Conservation (phyloP, 441 rosid species). For the Croton setiger region DNA sequence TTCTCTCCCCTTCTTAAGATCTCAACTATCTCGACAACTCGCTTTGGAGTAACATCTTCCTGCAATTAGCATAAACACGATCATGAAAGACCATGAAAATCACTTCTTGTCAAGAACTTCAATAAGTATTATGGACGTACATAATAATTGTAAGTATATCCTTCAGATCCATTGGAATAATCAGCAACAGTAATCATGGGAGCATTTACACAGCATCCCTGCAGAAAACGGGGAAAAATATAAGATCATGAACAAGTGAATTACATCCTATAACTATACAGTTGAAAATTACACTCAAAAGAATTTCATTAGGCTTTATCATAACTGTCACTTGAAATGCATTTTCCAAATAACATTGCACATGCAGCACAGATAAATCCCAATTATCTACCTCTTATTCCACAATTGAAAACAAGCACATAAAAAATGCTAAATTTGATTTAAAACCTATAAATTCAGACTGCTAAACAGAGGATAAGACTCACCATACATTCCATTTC, state of each 20-base stretch:
- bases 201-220: constrained; percentile 99
- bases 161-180: constrained; percentile 95
- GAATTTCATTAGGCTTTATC: not conserved
- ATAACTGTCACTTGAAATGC: not conserved
- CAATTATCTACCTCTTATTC: not conserved
- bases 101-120: constrained; percentile 9
- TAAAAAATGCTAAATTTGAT: constrained; percentile 2
- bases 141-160: constrained; percentile 89
- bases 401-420: not conserved
- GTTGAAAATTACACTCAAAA: not conserved
- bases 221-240: constrained; percentile 25
- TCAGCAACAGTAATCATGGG: constrained; percentile 99
- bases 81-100: constrained; percentile 7
- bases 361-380: not conserved
- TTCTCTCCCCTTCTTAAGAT: constrained; percentile 86
- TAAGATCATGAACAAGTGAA: constrained; percentile 6
- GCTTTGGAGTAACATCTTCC: constrained; percentile 95
- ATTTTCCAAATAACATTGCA: constrained; percentile 2
- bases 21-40: constrained; percentile 91
- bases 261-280: not conserved
- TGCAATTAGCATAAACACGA: constrained; percentile 38
- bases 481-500: constrained; percentile 99
- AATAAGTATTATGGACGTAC: constrained; percentile 38
- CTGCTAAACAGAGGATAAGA: constrained; percentile 15
- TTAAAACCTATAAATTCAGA: not conserved